A percentile compares a stretch with the other conserved stretches of the same genome.
Conservation (phyloP, 768 basidiomycete genomes). For the Amanita muscaria region DNA sequence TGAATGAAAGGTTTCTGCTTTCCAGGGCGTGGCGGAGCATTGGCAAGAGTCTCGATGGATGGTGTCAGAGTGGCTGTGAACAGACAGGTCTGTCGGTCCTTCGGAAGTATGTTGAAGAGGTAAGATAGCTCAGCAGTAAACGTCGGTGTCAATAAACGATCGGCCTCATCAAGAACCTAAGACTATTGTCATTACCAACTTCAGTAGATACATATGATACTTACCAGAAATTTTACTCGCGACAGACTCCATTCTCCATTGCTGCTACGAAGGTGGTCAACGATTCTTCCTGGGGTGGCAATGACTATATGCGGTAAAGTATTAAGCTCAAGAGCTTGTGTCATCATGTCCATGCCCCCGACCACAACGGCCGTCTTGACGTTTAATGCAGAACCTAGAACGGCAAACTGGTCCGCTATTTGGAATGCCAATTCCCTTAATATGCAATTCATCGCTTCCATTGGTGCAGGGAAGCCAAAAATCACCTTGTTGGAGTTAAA, state of each 20-base stretch:
- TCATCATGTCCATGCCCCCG: conserved; percentile 98
- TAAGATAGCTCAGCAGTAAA: conserved; percentile 80
- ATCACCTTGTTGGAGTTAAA: conserved; percentile 89
- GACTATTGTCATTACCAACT: conserved; percentile 2
- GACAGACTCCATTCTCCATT: conserved; percentile 79
- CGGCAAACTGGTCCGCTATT: conserved; percentile 92
- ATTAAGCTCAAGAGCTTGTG: conserved; percentile 80
- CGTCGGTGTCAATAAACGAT: conserved; percentile 80
- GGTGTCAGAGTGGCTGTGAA: conserved; percentile 94
- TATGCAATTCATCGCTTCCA: neutral
- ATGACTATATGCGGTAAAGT: conserved; percentile 88
- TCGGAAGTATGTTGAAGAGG: conserved; percentile 70
- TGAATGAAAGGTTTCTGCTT: conserved; percentile 86
- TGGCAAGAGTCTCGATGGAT: conserved; percentile 71
- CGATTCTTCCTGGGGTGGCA: conserved; percentile 92
- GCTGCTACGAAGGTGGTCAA: conserved; percentile 78
- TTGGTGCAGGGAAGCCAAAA: conserved; percentile 1
- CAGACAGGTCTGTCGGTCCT: conserved; percentile 88
- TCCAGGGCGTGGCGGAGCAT: conserved; percentile 65
- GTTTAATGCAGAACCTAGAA: conserved; percentile 76
- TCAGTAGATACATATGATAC: conserved; percentile 15
- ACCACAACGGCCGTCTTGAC: conserved; percentile 84
- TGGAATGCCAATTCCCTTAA: conserved; percentile 92
- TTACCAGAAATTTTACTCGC: conserved; percentile 76
- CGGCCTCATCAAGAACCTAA: conserved; percentile 94